These are phyloP conservation scores for Closterium sp. DNA, from an alignment of 139 green algal genomes.

Conservation along the genomic window DNA sequence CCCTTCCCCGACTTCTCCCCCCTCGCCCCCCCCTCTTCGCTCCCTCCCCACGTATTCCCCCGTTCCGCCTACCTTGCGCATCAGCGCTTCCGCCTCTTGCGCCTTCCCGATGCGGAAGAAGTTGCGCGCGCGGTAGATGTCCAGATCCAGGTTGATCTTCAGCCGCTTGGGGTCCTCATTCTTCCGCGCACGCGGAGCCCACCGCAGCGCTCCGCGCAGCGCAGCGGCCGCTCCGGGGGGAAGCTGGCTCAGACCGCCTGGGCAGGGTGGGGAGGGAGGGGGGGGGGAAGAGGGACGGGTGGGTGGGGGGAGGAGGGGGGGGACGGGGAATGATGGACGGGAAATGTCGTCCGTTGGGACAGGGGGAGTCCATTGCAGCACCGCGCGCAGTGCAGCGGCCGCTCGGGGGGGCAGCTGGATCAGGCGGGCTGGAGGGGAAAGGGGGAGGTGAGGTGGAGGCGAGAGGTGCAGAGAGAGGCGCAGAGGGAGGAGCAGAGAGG, in stretches of 20 bases:
- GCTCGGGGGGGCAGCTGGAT: no score
- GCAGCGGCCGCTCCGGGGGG: no score
- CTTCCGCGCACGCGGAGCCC: neutral
- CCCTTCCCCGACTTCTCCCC: no score
- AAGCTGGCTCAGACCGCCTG: neutral
- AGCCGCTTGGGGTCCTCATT: slow-evolving; percentile 2
- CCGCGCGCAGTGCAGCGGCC: no score
- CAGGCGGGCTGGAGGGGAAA: neutral
- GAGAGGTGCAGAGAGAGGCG: neutral
- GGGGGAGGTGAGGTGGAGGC: no score
- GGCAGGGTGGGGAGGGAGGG: no score
- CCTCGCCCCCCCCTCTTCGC: no score
- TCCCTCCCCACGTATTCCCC: no score
- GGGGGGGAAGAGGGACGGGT: no score
- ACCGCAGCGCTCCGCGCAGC: neutral
- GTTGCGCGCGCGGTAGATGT: slow-evolving; percentile 40
- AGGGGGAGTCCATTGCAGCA: no score
- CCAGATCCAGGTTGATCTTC: slow-evolving; percentile 46
- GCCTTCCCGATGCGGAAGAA: slow-evolving; percentile 39
- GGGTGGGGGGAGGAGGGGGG: no score
- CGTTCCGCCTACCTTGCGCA: slow-evolving; percentile 54
- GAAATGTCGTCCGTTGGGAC: neutral
- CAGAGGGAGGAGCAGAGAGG: neutral
- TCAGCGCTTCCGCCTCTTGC: slow-evolving; percentile 57
- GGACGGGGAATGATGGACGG: neutral